Conservation (phyloP, 169 alveolate genomes). For the Plasmodium blacklocki region DNA sequence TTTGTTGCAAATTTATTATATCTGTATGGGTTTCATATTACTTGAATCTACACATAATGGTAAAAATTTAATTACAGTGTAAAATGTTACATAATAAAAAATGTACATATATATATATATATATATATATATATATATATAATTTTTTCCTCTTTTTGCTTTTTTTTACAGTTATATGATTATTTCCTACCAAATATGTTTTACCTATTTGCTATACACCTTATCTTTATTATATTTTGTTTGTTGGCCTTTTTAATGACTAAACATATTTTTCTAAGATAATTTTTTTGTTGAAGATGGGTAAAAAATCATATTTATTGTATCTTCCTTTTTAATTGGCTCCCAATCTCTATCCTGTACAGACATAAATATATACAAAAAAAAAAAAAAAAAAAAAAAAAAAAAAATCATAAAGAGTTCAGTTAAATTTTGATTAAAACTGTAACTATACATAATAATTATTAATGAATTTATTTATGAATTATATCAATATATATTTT, state of each 20-base stretch:
- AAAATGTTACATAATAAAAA: not conserved
- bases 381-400: slow-evolving; percentile 8
- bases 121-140: not conserved
- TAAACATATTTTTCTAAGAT: slow-evolving; percentile 34
- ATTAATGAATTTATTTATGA: too few species aligned
- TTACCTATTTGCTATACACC: not conserved
- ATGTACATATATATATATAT: not conserved
- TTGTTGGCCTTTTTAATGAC: slow-evolving; percentile 26
- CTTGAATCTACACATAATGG: slow-evolving; percentile 40
- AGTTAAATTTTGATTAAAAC: not conserved
- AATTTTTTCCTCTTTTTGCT: not conserved
- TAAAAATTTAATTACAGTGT: not conserved
- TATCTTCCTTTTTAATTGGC: slow-evolving; percentile 23
- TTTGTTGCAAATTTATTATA: slow-evolving; percentile 20
- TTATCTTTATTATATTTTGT: slow-evolving; percentile 10
- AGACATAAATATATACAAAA: not conserved
- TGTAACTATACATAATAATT: too few species aligned
- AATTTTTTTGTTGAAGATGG: slow-evolving; percentile 26
- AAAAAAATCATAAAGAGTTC: not conserved
- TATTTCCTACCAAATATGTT: slow-evolving; percentile 51
- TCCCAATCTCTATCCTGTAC: slow-evolving; percentile 50
- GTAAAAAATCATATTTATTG: slow-evolving; percentile 15
- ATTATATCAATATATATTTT: too few species aligned
- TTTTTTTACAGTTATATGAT: slow-evolving; percentile 58
- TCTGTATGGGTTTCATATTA: slow-evolving; percentile 43